Conservation (phyloP, 1,284 basidiomycete species). For the Cryptococcus deneoformans region DNA sequence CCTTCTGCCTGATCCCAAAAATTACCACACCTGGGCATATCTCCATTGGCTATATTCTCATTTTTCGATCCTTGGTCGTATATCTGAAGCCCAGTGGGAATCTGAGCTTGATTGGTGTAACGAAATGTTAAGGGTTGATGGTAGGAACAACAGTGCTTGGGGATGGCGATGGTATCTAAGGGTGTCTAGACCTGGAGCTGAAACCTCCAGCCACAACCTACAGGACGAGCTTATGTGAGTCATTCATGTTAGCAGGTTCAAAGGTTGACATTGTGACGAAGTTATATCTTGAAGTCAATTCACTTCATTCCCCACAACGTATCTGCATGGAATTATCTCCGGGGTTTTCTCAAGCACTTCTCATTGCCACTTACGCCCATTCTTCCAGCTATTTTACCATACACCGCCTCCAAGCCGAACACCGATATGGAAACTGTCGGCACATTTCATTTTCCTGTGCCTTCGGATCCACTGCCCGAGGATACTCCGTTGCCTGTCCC, state of each 20-base stretch:
- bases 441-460: slow-evolving; percentile 12
- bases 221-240: slow-evolving; percentile 68
- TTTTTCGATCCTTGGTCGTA: slow-evolving; percentile 54
- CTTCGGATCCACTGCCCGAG: slow-evolving; percentile 41
- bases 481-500: slow-evolving; percentile 70
- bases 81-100: slow-evolving; percentile 64
- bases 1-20: slow-evolving; percentile 80
- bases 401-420: slow-evolving; percentile 50
- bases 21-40: slow-evolving; percentile 96
- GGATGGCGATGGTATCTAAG: slow-evolving; percentile 94
- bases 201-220: slow-evolving; percentile 51
- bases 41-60: slow-evolving; percentile 86
- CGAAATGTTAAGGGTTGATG: slow-evolving; percentile 68
- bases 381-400: slow-evolving; percentile 62
- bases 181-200: slow-evolving; percentile 60
- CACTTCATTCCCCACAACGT: slow-evolving; percentile 85
- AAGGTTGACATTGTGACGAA: slow-evolving; percentile 16
- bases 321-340: slow-evolving; percentile 91
- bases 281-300: slow-evolving; percentile 67
- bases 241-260: neutral
- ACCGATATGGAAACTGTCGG: neutral
- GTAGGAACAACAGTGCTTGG: slow-evolving; percentile 97
- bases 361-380: slow-evolving; percentile 57
- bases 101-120: slow-evolving; percentile 77
- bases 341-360: slow-evolving; percentile 59